A percentile compares a stretch with the other conserved stretches of the same genome.
Conservation (phyloP, 2,329 filamentous ascomycete species). For the Colletotrichum sp. region DNA sequence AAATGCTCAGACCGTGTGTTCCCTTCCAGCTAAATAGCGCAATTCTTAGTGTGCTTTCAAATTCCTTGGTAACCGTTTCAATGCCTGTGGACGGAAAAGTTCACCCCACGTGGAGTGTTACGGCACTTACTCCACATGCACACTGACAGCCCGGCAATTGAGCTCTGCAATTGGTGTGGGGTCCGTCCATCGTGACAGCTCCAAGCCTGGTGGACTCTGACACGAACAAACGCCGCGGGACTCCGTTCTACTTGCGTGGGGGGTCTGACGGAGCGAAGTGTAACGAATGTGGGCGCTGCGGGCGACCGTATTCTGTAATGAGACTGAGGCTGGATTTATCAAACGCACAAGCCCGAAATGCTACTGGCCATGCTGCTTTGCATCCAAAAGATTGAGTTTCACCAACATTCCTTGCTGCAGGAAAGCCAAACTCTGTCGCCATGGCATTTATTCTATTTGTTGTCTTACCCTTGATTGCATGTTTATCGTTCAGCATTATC, state of each 20-base stretch:
- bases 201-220: not conserved
- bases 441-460: not conserved
- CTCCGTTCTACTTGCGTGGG: not conserved
- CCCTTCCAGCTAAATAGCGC: not conserved
- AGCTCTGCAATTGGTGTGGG: not conserved
- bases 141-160: not conserved
- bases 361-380: not conserved
- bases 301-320: not conserved
- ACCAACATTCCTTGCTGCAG: not conserved
- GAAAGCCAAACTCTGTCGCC: not conserved
- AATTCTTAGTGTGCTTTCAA: not conserved
- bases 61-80: not conserved
- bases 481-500: not conserved
- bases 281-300: not conserved
- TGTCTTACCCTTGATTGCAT: not conserved
- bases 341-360: not conserved
- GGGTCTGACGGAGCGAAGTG: not conserved
- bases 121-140: not conserved
- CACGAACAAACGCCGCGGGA: not conserved
- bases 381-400: not conserved
- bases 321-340: not conserved
- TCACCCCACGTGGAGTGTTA: slow-evolving; percentile 9
- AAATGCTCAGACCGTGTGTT: not conserved
- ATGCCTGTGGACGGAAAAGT: not conserved
- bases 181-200: not conserved